Conservation (phyloP, 352 stramenopile species). For the Phytopythium helicoides region DNA sequence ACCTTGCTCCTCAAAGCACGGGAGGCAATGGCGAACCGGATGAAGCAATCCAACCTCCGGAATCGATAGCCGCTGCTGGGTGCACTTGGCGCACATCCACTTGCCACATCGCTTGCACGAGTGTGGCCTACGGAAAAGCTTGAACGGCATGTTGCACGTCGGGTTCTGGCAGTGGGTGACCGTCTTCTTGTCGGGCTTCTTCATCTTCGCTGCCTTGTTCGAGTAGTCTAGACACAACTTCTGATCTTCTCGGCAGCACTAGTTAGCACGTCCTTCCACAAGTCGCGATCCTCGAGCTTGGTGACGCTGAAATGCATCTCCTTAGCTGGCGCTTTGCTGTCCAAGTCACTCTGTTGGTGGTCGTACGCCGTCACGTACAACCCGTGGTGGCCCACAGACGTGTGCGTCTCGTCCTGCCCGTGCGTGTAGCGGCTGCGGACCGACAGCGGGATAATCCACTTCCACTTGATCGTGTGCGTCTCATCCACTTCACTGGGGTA, state of each 20-base stretch:
- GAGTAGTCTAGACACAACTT: constrained; percentile 68
- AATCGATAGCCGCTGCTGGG: constrained; percentile 75
- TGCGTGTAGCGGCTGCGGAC: constrained; percentile 79
- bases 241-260: constrained; percentile 61
- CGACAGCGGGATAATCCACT: constrained; percentile 81
- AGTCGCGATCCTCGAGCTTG: constrained; percentile 79
- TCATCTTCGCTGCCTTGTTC: constrained; percentile 57
- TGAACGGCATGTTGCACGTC: constrained; percentile 69
- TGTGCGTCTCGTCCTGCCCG: constrained; percentile 81
- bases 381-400: constrained; percentile 80
- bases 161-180: constrained; percentile 76
- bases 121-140: constrained; percentile 80
- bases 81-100: constrained; percentile 85
- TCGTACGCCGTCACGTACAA: constrained; percentile 81
- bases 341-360: constrained; percentile 55
- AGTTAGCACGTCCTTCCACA: constrained; percentile 74
- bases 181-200: constrained; percentile 84
- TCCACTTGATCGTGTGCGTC: constrained; percentile 80
- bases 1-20: constrained; percentile 71
- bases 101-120: constrained; percentile 84
- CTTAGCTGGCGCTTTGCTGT: constrained; percentile 46
- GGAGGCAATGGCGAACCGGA: constrained; percentile 75
- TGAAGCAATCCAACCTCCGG: constrained; percentile 75
- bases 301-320: constrained; percentile 85
- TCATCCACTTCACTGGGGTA: constrained; percentile 84